Percentiles rank a stretch among this genome's conserved stretches.
Evolutionary conservation across 352 stramenopile genomes (phyloP).

Genomic region (Phytopythium sindhum): DNA sequence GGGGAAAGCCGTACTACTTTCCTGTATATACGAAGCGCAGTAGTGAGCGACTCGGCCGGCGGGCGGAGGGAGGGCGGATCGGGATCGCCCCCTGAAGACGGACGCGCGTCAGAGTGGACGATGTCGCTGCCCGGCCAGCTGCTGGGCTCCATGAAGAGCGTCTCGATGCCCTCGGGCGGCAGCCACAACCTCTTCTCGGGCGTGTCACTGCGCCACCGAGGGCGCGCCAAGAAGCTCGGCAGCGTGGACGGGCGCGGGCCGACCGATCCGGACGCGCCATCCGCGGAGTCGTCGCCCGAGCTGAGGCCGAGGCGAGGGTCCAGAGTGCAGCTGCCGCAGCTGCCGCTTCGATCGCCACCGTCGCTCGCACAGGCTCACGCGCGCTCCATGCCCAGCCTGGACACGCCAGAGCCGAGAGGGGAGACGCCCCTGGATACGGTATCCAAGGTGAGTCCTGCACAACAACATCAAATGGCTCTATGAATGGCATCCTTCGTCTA

Average conservation of each 20-base stretch:
- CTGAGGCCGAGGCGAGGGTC: slow-evolving; percentile 2
- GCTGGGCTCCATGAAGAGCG: slow-evolving; percentile 30
- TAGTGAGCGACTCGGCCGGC: too few relatives aligned
- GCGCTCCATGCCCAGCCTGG: background rate
- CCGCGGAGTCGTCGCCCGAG: slow-evolving; percentile 9
- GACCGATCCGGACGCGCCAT: background rate
- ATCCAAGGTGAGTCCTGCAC: slow-evolving; percentile 13
- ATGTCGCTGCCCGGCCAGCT: slow-evolving; percentile 15
- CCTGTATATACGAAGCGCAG: too few relatives aligned
- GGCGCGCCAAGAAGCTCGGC: slow-evolving; percentile 7
- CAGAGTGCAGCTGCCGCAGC: background rate
- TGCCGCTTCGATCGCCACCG: background rate
- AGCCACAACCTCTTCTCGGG: slow-evolving; percentile 25
- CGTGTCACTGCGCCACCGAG: slow-evolving; percentile 25
- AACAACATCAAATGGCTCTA: background rate
- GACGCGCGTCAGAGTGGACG: background rate
- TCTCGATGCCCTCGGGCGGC: slow-evolving; percentile 16
- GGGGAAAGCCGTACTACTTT: too few relatives aligned
- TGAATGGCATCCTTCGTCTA: background rate
- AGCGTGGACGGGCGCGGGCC: background rate
- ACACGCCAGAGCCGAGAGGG: background rate
- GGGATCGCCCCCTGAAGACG: background rate
- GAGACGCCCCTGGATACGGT: slow-evolving; percentile 29
- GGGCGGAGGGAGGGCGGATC: too few relatives aligned
- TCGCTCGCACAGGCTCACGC: background rate